phyloP scores from a whole-genome alignment of 2,329 filamentous ascomycete species.

The Cercospora canescens region DNA sequence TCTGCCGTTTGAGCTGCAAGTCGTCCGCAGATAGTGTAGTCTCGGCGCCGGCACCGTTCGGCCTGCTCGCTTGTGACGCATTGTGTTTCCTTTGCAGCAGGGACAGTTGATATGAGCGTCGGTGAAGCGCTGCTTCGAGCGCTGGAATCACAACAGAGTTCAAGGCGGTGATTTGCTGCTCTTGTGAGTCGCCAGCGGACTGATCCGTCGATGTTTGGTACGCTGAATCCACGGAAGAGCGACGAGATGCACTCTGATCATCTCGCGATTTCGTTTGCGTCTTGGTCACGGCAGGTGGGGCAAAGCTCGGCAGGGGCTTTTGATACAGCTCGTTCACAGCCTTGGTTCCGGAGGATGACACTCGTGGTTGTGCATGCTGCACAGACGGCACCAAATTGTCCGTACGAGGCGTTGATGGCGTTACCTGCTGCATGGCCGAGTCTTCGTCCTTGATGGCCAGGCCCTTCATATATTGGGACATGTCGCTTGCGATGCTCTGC shows the following conservation, averaged over 20 bases:
- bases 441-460: constrained; percentile 36
- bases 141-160: constrained; percentile 92
- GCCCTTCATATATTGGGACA: constrained; percentile 42
- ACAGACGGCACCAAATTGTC: constrained; percentile 15
- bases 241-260: not conserved
- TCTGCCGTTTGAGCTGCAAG: constrained; percentile 53
- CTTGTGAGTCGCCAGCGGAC: constrained; percentile 10
- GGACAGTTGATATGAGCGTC: constrained; percentile 64
- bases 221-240: constrained; percentile 3
- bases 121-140: constrained; percentile 83
- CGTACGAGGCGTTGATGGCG: constrained; percentile 2
- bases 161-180: constrained; percentile 73
- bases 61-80: constrained; percentile 24
- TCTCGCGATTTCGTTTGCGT: not conserved
- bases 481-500: constrained; percentile 47
- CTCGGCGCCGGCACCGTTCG: not conserved
- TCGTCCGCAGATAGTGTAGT: constrained; percentile 29
- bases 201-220: not conserved
- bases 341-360: constrained; percentile 9
- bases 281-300: constrained; percentile 20
- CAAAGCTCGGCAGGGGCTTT: constrained; percentile 36
- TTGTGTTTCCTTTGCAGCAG: constrained; percentile 50
- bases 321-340: constrained; percentile 34
- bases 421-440: constrained; percentile 24
- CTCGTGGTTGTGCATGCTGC: constrained; percentile 10